A percentile compares a stretch with the other conserved stretches of the same genome.
phyloP scores from a whole-genome alignment of 176 grass and related monocot genomes.

The Lolium perenne region DNA sequence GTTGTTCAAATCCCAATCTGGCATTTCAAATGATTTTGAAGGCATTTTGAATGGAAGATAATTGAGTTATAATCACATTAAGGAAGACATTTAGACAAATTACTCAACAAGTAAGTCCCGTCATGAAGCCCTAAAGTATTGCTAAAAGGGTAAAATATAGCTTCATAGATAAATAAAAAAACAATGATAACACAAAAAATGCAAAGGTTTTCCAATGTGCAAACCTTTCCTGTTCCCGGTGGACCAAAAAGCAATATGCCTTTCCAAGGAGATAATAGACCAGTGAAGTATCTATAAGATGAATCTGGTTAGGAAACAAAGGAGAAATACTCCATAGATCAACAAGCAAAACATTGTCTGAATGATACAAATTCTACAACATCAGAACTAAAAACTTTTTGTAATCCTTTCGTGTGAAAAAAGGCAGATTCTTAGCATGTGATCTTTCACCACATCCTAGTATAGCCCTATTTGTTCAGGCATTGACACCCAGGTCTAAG shows the following conservation, averaged over 20 bases:
- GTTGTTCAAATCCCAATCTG: not conserved
- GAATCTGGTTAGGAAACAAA: conserved; percentile 20
- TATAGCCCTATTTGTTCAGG: not conserved
- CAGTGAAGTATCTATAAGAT: conserved; percentile 62
- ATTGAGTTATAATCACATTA: not conserved
- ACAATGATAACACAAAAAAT: not conserved
- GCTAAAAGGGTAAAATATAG: not conserved
- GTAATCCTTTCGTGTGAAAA: not conserved
- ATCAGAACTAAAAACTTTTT: not conserved
- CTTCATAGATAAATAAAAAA: not conserved
- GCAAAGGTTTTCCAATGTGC: conserved; percentile 10
- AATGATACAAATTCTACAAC: not conserved
- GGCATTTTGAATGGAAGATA: not conserved
- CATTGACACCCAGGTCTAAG: not conserved
- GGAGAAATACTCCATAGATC: not conserved
- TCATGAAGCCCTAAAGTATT: not conserved
- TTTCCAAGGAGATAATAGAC: conserved; percentile 75
- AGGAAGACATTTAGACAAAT: not conserved
- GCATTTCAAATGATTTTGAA: not conserved
- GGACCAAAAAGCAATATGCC: conserved; percentile 77
- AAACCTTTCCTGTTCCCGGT: conserved; percentile 78
- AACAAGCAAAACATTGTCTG: not conserved
- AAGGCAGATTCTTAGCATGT: not conserved
- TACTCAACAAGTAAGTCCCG: not conserved
- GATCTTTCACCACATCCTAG: not conserved